A percentile compares a stretch with the other conserved stretches of the same genome.
Conservation (phyloP, 2,329 filamentous ascomycete genomes). For the Epichloe brachyelytri region DNA sequence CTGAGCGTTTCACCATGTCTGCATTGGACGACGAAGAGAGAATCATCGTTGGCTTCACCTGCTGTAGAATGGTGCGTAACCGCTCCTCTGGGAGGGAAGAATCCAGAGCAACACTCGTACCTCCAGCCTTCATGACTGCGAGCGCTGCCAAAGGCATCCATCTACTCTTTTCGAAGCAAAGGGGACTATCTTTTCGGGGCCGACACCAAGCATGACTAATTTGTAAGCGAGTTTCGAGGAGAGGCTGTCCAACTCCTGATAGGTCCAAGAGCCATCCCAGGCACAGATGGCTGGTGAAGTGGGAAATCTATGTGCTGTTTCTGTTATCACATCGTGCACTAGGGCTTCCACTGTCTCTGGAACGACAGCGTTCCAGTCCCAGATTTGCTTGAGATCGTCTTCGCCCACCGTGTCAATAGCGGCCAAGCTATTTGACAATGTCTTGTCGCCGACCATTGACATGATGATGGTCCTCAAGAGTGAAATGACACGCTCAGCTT, state of each 20-base stretch:
- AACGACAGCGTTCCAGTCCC: constrained; percentile 9
- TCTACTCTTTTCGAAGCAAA: constrained; percentile 16
- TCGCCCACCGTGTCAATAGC: neutral
- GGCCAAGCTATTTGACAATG: neutral
- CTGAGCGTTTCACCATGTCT: neutral
- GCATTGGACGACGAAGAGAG: constrained; percentile 3
- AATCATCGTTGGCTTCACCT: constrained; percentile 3
- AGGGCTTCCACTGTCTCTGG: constrained; percentile 7
- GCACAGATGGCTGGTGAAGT: constrained; percentile 9
- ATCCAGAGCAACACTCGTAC: constrained; percentile 15
- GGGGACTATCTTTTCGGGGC: constrained; percentile 8
- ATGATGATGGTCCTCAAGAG: neutral
- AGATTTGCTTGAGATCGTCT: constrained; percentile 4
- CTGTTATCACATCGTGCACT: constrained; percentile 12
- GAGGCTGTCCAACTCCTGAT: constrained; percentile 17
- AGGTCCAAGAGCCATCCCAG: constrained; percentile 28
- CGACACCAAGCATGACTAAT: constrained; percentile 3
- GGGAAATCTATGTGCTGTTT: constrained; percentile 5
- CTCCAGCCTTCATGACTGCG: constrained; percentile 16
- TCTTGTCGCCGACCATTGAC: neutral
- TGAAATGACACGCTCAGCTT: constrained; percentile 1
- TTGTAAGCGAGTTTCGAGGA: constrained; percentile 7
- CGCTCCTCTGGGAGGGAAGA: constrained; percentile 10
- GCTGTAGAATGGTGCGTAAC: constrained; percentile 7
- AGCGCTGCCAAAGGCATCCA: constrained; percentile 14